These are phyloP conservation scores for Spathaspora sp. DNA, from an alignment of 805 yeast species.

Conservation along the genomic window DNA sequence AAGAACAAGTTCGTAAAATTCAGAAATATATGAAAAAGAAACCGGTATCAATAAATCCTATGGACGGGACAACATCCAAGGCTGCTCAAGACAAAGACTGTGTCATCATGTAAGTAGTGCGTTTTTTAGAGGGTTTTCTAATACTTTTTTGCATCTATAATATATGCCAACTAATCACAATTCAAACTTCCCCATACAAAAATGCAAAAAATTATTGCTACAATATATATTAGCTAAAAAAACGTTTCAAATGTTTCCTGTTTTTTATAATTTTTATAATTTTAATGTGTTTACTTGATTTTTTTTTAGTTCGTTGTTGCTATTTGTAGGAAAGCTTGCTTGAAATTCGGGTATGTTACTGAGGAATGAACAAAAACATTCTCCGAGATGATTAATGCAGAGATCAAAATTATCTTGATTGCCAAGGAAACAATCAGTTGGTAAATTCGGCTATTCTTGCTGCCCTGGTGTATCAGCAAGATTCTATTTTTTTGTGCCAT, in stretches of 20 bases:
- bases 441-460: no score
- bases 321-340: background rate
- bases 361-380: no score
- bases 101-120: constrained; percentile 29
- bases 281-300: background rate
- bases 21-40: constrained; percentile 27
- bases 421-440: no score
- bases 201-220: background rate
- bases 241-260: background rate
- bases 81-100: constrained; percentile 40
- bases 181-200: no score
- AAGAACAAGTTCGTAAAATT: constrained; percentile 25
- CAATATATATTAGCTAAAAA: background rate
- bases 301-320: background rate
- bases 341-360: background rate
- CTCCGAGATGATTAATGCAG: no score
- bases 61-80: constrained; percentile 4
- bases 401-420: no score
- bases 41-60: constrained; percentile 4
- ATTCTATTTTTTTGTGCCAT: background rate
- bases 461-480: no score
- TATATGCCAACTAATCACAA: no score
- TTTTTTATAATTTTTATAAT: no score
- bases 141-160: background rate
- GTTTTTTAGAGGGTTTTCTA: background rate